A percentile compares a stretch with the other conserved stretches of the same genome.
Conservation (phyloP, 495 filamentous ascomycete species). For the Umbilicaria muhlenbergii region DNA sequence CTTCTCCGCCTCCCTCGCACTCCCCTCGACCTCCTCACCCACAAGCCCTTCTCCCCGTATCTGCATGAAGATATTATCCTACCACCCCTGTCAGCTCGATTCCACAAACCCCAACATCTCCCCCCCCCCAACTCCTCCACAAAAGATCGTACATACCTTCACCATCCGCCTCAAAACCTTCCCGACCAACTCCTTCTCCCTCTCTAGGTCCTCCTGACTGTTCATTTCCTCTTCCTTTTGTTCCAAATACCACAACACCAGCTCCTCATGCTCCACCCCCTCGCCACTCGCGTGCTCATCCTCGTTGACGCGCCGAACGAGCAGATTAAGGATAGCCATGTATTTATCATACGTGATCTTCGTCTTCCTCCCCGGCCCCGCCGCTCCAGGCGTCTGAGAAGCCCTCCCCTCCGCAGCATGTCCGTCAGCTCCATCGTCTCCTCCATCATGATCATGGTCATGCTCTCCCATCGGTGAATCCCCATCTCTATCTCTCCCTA, state of each 20-base stretch:
- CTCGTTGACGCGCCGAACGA: conserved; percentile 71
- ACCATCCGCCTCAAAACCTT: conserved; percentile 95
- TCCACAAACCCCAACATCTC: neutral
- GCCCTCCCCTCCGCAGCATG: conserved; percentile 13
- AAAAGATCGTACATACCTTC: conserved; percentile 46
- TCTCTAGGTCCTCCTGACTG: conserved; percentile 61
- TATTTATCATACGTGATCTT: conserved; percentile 96
- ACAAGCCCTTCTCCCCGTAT: conserved; percentile 73
- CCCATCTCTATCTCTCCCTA: conserved; percentile 42
- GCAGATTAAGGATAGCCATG: conserved; percentile 68
- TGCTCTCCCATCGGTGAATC: conserved; percentile 56
- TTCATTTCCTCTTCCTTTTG: conserved; percentile 75
- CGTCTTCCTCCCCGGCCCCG: conserved; percentile 47
- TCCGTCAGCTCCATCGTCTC: conserved; percentile 16
- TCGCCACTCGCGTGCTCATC: conserved; percentile 57
- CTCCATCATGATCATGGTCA: conserved; percentile 21
- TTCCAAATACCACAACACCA: conserved; percentile 87
- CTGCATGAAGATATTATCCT: conserved; percentile 89
- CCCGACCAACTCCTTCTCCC: conserved; percentile 57
- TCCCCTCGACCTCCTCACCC: conserved; percentile 32
- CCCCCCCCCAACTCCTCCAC: conserved; percentile 10
- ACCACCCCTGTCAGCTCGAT: neutral
- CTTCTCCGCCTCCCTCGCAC: conserved; percentile 28
- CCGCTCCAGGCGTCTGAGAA: conserved; percentile 18
- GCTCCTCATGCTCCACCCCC: conserved; percentile 74